Conservation (phyloP, 2,329 filamentous ascomycete species). For the Cryphonectria carpinicola region DNA sequence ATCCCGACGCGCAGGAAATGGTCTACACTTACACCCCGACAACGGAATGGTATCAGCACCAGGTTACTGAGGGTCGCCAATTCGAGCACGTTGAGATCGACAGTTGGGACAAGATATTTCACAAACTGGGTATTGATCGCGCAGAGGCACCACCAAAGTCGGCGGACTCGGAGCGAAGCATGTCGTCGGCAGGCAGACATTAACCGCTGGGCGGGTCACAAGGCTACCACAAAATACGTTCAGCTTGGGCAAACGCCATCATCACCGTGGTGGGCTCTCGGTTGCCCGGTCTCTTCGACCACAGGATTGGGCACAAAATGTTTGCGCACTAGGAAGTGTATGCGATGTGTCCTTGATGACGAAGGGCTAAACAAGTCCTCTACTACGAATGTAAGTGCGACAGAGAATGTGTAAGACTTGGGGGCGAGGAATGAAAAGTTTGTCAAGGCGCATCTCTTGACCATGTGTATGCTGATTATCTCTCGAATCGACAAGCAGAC, state of each 20-base stretch:
- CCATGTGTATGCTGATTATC: not conserved
- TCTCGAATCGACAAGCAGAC: not conserved
- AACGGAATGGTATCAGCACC: slow-evolving; percentile 55
- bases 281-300: not conserved
- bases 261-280: not conserved
- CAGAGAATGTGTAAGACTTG: not conserved
- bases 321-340: not conserved
- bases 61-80: slow-evolving; percentile 50
- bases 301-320: not conserved
- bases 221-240: slow-evolving; percentile 5
- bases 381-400: not conserved
- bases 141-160: not conserved
- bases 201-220: slow-evolving; percentile 13
- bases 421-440: not conserved
- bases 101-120: slow-evolving; percentile 48
- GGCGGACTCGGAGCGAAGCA: not conserved
- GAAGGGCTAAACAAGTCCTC: not conserved
- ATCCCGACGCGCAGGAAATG: slow-evolving; percentile 35
- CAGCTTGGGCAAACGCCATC: not conserved
- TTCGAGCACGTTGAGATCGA: slow-evolving; percentile 54
- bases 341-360: not conserved
- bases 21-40: slow-evolving; percentile 52
- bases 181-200: not conserved
- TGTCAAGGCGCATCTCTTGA: not conserved
- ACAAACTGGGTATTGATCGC: slow-evolving; percentile 14